Base-by-base conservation (phyloP, 495 filamentous ascomycete genomes). In the Xylaria cubensis region DNA sequence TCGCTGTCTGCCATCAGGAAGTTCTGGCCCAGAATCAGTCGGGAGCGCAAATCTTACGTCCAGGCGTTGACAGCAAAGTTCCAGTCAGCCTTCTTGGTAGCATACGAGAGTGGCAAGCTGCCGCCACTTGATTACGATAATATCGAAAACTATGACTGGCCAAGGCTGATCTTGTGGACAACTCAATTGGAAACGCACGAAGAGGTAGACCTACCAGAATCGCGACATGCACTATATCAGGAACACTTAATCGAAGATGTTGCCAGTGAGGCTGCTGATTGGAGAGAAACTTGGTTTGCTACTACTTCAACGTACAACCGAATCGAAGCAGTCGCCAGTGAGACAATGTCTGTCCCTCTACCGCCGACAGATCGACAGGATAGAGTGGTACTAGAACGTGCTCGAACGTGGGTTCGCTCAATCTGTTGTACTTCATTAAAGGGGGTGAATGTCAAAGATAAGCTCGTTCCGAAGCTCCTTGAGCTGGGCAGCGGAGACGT, bases 121-220 rank as follows among this genome's bases (percentile, higher is more conserved):
- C 91, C 92, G 2, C 75, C 82, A 2, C 86, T 99, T 41, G 85
- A 97, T 79, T 95, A 90, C 72, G 82, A 90, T 48, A 79, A 97
- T 72, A 83, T 94, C 6, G 82, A 89, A 42, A 84, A 81, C 13
- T 97, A 97, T 75, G 90, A 97, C 76, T 97, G 96, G 93, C 83
- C 86, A 39, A 79, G 77, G 48, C 77, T 97, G 13, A 86, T 97
- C 36, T 86, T 91, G 15, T 99, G 96, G 96, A 77, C 81, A 5
- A 78, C 78, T 17, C 74, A 81, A 59, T 82, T 86, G 1, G 78
- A 82, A 64, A 76, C 78, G 19, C 70, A 75, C 26, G 79, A 80
- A 66, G 80, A 84, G 4, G 68, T 78, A 32, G 69, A 79, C 13
- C 78, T 86, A 7, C 84, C 86, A 9, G 70, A 74, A 19, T 76